phyloP scores from a whole-genome alignment of 2,329 filamentous ascomycete genomes.

The Ophiostoma ips region DNA sequence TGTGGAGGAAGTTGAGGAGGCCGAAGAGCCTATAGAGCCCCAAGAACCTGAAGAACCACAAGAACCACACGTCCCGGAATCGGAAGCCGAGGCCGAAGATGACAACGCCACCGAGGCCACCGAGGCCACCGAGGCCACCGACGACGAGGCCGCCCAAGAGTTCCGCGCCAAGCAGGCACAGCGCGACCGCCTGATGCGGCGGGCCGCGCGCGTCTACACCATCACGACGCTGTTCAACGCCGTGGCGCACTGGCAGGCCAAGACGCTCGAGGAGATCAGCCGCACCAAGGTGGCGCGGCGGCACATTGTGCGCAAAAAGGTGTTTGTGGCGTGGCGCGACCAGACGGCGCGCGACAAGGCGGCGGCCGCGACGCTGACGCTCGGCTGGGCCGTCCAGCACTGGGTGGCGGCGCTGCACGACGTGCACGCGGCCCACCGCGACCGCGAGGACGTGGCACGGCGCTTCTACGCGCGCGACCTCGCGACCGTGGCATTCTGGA shows the following conservation, averaged over 20 bases:
- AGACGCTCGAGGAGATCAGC: slow-evolving; percentile 49
- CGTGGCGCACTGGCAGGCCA: slow-evolving; percentile 55
- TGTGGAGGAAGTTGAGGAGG: background rate
- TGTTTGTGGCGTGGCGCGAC: slow-evolving; percentile 56
- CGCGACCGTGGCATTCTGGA: slow-evolving; percentile 16
- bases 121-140: too few species aligned
- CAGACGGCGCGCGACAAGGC: slow-evolving; percentile 47
- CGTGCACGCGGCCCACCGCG: slow-evolving; percentile 14
- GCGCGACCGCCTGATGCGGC: slow-evolving; percentile 36
- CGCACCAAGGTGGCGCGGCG: slow-evolving; percentile 54
- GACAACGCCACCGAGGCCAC: too few species aligned
- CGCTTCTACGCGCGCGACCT: slow-evolving; percentile 19
- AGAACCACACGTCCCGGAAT: too few species aligned
- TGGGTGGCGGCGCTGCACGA: slow-evolving; percentile 17
- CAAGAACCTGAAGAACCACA: too few species aligned
- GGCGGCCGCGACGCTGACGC: slow-evolving; percentile 28
- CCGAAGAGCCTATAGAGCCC: background rate
- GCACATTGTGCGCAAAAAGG: slow-evolving; percentile 55
- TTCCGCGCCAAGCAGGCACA: slow-evolving; percentile 11
- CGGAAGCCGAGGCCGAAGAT: slow-evolving; percentile 1
- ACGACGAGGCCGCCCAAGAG: slow-evolving; percentile 1
- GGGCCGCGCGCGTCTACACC: slow-evolving; percentile 50
- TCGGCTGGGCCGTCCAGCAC: slow-evolving; percentile 16
- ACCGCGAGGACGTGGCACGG: slow-evolving; percentile 14
- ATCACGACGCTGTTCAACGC: slow-evolving; percentile 50